phyloP scores from a whole-genome alignment of 352 stramenopile genomes.

The Phytophthora pini region DNA sequence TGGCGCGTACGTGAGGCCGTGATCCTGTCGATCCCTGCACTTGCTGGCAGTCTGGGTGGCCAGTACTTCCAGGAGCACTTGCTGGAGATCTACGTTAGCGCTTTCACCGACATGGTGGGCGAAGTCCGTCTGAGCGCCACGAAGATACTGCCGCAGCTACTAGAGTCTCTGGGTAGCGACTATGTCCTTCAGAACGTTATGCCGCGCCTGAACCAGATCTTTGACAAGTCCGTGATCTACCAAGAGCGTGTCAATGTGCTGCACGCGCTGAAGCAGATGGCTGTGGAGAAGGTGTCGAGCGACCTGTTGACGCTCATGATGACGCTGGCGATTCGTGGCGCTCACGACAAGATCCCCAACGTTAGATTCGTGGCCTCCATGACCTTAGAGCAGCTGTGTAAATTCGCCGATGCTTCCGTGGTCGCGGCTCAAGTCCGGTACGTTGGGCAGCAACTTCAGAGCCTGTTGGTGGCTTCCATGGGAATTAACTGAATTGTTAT shows the following conservation, averaged over 20 bases:
- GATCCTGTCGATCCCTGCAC: slow-evolving; percentile 89
- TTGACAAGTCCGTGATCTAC: slow-evolving; percentile 88
- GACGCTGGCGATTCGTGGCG: slow-evolving; percentile 71
- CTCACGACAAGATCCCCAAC: slow-evolving; percentile 88
- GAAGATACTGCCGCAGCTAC: slow-evolving; percentile 80
- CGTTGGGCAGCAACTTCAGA: slow-evolving; percentile 9
- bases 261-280: slow-evolving; percentile 77
- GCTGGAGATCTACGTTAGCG: slow-evolving; percentile 91
- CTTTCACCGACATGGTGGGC: slow-evolving; percentile 93
- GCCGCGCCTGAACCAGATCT: slow-evolving; percentile 78
- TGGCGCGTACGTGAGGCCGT: slow-evolving; percentile 95
- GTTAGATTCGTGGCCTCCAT: slow-evolving; percentile 90
- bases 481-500: slow-evolving; percentile 8
- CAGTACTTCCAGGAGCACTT: slow-evolving; percentile 89
- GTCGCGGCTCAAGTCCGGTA: slow-evolving; percentile 80
- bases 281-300: slow-evolving; percentile 72
- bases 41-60: slow-evolving; percentile 88
- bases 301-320: slow-evolving; percentile 74
- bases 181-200: slow-evolving; percentile 88
- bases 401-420: slow-evolving; percentile 73
- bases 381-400: slow-evolving; percentile 86
- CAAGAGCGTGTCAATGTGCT: slow-evolving; percentile 89
- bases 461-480: neutral
- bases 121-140: slow-evolving; percentile 95
- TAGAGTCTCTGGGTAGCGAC: slow-evolving; percentile 82